phyloP scores from a whole-genome alignment of 768 basidiomycete species.

The Mycena pura region DNA sequence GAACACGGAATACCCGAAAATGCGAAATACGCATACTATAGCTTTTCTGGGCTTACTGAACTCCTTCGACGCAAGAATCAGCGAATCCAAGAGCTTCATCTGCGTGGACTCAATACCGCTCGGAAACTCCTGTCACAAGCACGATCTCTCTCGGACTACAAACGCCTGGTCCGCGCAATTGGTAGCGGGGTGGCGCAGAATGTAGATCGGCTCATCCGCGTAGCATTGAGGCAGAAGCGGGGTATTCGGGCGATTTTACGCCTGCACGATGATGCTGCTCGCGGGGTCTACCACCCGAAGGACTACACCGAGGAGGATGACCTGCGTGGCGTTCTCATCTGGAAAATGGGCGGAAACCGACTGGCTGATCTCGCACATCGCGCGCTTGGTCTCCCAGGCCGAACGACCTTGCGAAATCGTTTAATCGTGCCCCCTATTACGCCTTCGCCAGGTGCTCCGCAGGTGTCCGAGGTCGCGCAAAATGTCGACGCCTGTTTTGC shows the following conservation, averaged over 20 bases:
- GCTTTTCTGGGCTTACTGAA: too few species aligned
- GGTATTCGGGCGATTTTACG: constrained; percentile 20
- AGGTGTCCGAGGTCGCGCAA: constrained; percentile 18
- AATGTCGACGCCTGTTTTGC: constrained; percentile 26
- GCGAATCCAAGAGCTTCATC: too few species aligned
- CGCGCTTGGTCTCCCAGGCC: constrained; percentile 23
- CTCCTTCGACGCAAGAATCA: too few species aligned
- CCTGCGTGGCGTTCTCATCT: constrained; percentile 28
- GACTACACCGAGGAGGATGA: constrained; percentile 32
- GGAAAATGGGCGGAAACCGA: constrained; percentile 29
- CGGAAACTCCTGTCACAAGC: not conserved
- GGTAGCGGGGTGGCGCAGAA: constrained; percentile 2
- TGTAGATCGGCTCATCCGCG: not conserved
- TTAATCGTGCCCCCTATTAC: constrained; percentile 26
- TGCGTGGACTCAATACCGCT: too few species aligned
- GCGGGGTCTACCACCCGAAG: constrained; percentile 31
- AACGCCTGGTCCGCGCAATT: constrained; percentile 2
- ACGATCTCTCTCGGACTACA: not conserved
- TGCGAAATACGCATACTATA: too few species aligned
- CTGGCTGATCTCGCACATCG: constrained; percentile 31
- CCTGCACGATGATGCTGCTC: constrained; percentile 9
- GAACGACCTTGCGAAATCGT: constrained; percentile 19
- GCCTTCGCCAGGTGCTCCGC: constrained; percentile 21
- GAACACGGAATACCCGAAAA: too few species aligned
- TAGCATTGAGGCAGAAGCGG: not conserved